Evolutionary conservation across 306 rosid genomes (phyloP).

Genomic region (Fagus sylvatica): DNA sequence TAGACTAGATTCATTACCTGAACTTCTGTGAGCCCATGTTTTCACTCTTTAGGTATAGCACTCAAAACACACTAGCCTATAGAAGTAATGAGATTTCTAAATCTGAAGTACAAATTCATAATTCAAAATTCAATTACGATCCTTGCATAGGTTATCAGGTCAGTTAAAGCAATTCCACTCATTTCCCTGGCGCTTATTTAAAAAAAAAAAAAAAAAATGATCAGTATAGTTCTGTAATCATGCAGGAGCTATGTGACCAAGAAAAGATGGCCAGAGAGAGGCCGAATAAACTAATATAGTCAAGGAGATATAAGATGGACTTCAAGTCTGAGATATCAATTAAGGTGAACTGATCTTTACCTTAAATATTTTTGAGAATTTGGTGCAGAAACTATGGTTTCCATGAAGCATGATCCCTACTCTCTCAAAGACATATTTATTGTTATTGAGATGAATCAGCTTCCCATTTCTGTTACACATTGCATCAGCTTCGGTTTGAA

Average conservation of each 20-base stretch:
- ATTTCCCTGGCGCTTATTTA: neutral
- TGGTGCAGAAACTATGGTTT: constrained; percentile 70
- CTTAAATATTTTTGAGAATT: constrained; percentile 58
- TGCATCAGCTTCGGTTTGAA: constrained; percentile 45
- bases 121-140: neutral
- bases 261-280: neutral
- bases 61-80: neutral
- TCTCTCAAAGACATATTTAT: constrained; percentile 51
- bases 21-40: too few relatives aligned
- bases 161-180: neutral
- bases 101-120: neutral
- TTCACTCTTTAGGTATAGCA: neutral
- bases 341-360: constrained; percentile 30
- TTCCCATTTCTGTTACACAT: constrained; percentile 35
- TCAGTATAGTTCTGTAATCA: neutral
- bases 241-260: neutral
- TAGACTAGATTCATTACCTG: too few relatives aligned
- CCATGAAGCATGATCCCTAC: constrained; percentile 89
- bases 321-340: constrained; percentile 4
- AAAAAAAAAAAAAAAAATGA: neutral
- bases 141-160: neutral
- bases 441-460: constrained; percentile 26
- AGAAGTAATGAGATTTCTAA: neutral
- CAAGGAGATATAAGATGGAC: constrained; percentile 8
- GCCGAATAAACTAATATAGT: neutral